phyloP scores from a whole-genome alignment of 306 rosid genomes.

The Oemleria cerasiformis region DNA sequence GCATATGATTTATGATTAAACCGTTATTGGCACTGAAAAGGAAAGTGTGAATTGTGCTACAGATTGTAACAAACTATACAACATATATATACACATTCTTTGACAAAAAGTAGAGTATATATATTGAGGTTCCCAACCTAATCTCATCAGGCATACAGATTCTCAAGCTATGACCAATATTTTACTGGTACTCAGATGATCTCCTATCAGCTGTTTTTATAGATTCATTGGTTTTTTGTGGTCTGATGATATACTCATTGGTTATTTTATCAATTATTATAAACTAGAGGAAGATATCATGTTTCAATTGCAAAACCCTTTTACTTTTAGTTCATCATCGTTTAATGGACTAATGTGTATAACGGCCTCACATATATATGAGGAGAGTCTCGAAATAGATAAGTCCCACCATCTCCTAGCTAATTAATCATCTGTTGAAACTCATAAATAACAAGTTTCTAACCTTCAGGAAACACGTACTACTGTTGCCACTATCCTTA shows the following conservation, averaged over 20 bases:
- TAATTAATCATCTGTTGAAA: neutral
- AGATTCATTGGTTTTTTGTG: too few relatives aligned
- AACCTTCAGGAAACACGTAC: neutral
- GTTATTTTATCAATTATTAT: too few relatives aligned
- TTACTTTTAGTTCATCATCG: neutral
- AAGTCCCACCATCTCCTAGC: neutral
- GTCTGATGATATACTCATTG: too few relatives aligned
- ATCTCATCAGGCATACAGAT: neutral
- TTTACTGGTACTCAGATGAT: too few relatives aligned
- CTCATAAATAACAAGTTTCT: neutral
- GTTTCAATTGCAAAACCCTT: too few relatives aligned
- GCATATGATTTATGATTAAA: constrained; percentile 27
- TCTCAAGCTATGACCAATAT: too few relatives aligned
- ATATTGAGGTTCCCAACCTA: neutral
- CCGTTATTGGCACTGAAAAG: neutral
- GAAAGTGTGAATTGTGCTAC: neutral
- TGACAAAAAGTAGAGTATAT: neutral
- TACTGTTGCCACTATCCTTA: neutral
- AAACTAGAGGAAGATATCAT: too few relatives aligned
- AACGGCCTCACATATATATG: too few relatives aligned
- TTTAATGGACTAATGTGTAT: neutral
- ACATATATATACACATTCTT: neutral
- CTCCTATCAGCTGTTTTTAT: too few relatives aligned
- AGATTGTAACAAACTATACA: neutral
- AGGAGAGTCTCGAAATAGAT: neutral